phyloP scores from a whole-genome alignment of 2,329 filamentous ascomycete species.

The Helminthosporium solani region DNA sequence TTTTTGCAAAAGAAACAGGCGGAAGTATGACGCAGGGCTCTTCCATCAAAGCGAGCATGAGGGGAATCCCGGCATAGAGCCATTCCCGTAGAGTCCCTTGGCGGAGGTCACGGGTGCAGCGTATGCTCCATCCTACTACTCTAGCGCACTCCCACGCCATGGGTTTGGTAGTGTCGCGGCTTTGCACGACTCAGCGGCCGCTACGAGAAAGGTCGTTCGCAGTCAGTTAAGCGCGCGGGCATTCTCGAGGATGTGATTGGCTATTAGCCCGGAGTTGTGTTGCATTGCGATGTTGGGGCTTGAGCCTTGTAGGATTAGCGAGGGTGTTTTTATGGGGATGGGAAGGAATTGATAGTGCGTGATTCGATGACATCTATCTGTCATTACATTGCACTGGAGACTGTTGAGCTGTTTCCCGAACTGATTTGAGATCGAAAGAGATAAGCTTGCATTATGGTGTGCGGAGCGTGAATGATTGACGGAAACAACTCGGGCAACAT shows the following conservation, averaged over 20 bases:
- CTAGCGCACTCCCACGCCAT: conserved; percentile 12
- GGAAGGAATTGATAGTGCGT: background rate
- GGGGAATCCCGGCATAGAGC: conserved; percentile 11
- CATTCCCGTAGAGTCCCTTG: conserved; percentile 4
- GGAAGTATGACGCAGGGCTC: background rate
- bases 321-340: background rate
- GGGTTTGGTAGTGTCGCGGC: conserved; percentile 10
- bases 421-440: background rate
- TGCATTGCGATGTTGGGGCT: too few relatives aligned
- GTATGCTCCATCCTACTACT: background rate
- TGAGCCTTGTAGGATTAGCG: too few relatives aligned
- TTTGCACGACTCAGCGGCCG: conserved; percentile 9
- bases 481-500: too few relatives aligned
- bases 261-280: conserved; percentile 12
- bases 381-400: too few relatives aligned
- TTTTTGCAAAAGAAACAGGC: background rate
- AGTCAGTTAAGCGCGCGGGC: conserved; percentile 8
- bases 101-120: conserved; percentile 6
- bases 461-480: background rate
- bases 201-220: background rate
- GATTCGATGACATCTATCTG: too few relatives aligned
- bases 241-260: conserved; percentile 18
- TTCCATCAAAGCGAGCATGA: conserved; percentile 14
- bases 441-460: background rate
- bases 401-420: background rate